Evolutionary conservation across 768 basidiomycete species (phyloP).

Genomic region (Psilocybe cyanescens): DNA sequence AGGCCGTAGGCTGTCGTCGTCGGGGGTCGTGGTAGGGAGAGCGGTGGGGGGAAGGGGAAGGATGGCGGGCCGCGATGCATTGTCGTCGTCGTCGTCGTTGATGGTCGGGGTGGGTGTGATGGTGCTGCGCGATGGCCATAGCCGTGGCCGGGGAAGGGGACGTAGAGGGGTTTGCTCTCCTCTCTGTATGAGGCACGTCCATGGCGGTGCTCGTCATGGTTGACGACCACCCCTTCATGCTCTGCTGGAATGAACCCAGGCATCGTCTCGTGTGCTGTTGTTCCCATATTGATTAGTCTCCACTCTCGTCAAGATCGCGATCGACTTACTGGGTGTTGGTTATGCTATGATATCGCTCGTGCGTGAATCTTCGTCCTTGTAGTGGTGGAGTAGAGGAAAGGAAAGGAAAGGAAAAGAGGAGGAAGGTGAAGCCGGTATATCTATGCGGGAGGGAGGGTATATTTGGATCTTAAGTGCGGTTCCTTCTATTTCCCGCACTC

Average conservation of each 20-base stretch:
- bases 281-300: not conserved
- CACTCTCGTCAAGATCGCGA: not conserved
- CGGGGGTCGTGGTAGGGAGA: not conserved
- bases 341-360: not conserved
- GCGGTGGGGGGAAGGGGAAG: not conserved
- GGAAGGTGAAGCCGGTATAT: not conserved
- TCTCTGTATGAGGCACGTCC: too few relatives aligned
- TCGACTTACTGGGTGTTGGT: not conserved
- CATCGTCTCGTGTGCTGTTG: not conserved
- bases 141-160: too few relatives aligned
- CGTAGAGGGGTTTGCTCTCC: not conserved
- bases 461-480: not conserved
- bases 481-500: not conserved
- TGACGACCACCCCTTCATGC: not conserved
- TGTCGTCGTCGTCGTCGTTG: too few relatives aligned
- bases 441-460: not conserved
- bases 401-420: not conserved
- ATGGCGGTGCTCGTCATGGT: not conserved
- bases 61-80: not conserved
- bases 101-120: not conserved
- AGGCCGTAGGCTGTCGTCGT: not conserved
- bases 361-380: not conserved
- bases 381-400: not conserved
- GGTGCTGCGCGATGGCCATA: not conserved
- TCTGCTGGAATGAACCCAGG: not conserved